Conservation (phyloP, 1,139 yeast species). For the Magnusiomyces sp. region DNA sequence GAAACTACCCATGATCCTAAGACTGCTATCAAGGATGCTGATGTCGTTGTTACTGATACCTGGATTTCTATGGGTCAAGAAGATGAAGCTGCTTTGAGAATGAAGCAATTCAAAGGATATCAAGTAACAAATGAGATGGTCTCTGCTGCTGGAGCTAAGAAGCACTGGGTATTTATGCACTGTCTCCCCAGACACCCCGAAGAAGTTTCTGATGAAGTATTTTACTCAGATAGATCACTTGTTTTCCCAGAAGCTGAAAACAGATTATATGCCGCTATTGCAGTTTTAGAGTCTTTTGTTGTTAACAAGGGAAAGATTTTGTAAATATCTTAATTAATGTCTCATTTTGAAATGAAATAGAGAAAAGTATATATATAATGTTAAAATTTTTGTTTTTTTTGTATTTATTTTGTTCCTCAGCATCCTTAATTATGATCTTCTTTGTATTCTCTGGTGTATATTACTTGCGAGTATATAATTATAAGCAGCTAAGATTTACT, state of each 20-base stretch:
- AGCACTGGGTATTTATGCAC: constrained; percentile 17
- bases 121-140: constrained; percentile 70
- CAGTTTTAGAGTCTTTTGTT: constrained; percentile 84
- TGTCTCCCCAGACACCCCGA: constrained; percentile 38
- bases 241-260: constrained; percentile 96
- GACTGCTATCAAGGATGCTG: constrained; percentile 62
- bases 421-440: no score
- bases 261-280: constrained; percentile 91
- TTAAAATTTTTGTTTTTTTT: no score
- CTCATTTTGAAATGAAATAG: no score
- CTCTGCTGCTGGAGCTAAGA: constrained; percentile 31
- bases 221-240: constrained; percentile 72
- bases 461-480: no score
- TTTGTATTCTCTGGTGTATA: no score
- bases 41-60: constrained; percentile 90
- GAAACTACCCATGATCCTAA: constrained; percentile 66
- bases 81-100: constrained; percentile 56
- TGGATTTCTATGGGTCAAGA: constrained; percentile 99
- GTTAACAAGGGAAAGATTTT: constrained; percentile 58
- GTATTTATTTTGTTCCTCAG: no score
- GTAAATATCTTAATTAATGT: no score
- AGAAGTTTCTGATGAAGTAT: constrained; percentile 89
- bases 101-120: constrained; percentile 77
- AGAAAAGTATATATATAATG: no score
- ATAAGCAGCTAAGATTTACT: no score